Evolutionary conservation across 768 basidiomycete species (phyloP), one percentile per base, ranked within the genome.

Genomic region (Floccularia luteovirens): DNA sequence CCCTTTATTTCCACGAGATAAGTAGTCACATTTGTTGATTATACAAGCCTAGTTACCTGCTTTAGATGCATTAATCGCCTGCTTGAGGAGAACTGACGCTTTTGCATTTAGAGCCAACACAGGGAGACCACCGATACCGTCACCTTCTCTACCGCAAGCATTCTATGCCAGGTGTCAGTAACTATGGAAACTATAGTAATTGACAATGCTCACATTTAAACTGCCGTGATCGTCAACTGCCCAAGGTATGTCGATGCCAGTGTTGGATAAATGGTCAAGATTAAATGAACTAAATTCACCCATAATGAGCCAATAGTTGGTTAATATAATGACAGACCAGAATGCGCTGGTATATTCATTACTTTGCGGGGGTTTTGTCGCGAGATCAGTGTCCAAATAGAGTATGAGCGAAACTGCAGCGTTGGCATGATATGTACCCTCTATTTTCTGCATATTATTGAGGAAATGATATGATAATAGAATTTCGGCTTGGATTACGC

Each of bases 401-500:
- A 75, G 50, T 5, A 57, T 64, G 13, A 75, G 45, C 0, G 63
- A 60, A 37, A 67, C 61, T 5, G 75, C 69, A 0, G 74, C 63
- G 43, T 67, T 69, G 27, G 62, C 65, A 41, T 69, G 69, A 46
- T 76, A 78, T 31, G 61, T 62, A 1, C 74, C 79, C 62, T 45
- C 48, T 51, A 76, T 54, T 5, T 61, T 51, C 13, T 73, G 61
- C 22, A 67, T 70, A 16, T 63, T 58, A 36, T 60, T 60, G 38
- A 76, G 66, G 54, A 74, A 74, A 48, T 74, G 78, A 38, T 63
- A 62, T 0, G 74, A 64, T 20, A 82, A 59, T 11, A 82, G 60
- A 1, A 81, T 57, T 36, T 79, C 71, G 0, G 70, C 59, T 44
- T 76, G 74, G 13, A 77, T 58, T 16, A 61, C 53, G 16, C 73